Evolutionary conservation across 2,329 filamentous ascomycete genomes (phyloP), one percentile per base, ranked within the genome.

Genomic region (Mycosphaerella sp.): DNA sequence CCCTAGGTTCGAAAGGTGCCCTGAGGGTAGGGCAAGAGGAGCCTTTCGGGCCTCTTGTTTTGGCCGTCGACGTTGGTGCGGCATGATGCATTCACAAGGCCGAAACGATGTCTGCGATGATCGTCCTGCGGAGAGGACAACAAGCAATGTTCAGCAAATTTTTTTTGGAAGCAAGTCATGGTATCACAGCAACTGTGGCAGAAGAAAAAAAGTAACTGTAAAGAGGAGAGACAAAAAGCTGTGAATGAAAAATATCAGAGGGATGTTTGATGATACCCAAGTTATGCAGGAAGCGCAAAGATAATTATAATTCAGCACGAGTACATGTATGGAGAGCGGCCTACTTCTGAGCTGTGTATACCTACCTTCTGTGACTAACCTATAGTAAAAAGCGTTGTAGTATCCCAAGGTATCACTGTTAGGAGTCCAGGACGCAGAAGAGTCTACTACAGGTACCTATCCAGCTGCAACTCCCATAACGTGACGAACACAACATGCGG

Each of bases 1-100:
- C 79, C 9, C 76, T 93, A 42, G 84, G 81, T 2, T 69, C 67
- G 32, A 73, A 73, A 60, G 69, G 69, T 8, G 58, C 77, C 54
- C 60, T 78, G 54, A 68, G 70, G 62, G 67, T 75, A 43, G 70
- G 78, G 57, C 89, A 95, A 70, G 70, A 69, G 3, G 67, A 72
- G 36, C 62, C 65, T 0, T 77, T 75, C 51, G 71, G 69, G 10
- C 39, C 62, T 7, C 70, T 70, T 42, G 54, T 41, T 7, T 39
- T 70, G 26, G 41, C 43, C 38, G 32, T 48, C 29, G 29, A 14
- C 23, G 51, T 38, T 44, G 36, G 42, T 45, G 32, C 42, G 9
- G 17, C 42, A 26, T 44, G 23, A 44, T 21, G 26, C 1, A 6
- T 44, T 29, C n/a, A 44, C 29, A 44, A 26, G 6, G 29, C 43